A percentile compares a stretch with the other conserved stretches of the same genome.
Evolutionary conservation across 139 green algal genomes (phyloP).

Genomic region (Deuterostichococcus epilithicus): DNA sequence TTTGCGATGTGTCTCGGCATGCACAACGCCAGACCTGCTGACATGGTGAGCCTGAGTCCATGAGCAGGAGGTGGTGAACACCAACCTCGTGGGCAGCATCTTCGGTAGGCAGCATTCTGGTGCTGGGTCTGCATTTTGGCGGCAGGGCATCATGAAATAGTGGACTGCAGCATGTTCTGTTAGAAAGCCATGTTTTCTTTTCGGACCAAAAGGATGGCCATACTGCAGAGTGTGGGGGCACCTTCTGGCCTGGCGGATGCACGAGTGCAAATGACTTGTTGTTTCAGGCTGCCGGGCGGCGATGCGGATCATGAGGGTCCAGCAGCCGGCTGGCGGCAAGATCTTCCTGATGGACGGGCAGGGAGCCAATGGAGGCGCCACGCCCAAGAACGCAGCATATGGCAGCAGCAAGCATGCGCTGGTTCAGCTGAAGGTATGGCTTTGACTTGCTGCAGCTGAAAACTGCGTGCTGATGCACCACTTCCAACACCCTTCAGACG

Average conservation of each 20-base stretch:
- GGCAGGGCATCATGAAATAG: too few species aligned
- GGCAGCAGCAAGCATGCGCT: conserved; percentile 30
- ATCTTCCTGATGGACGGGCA: conserved; percentile 44
- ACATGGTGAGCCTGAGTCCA: neutral
- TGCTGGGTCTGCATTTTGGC: too few species aligned
- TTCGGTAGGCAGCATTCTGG: neutral
- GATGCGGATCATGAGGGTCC: conserved; percentile 13
- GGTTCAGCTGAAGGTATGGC: conserved; percentile 25
- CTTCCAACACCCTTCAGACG: too few species aligned
- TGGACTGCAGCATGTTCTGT: neutral
- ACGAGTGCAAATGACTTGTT: too few species aligned
- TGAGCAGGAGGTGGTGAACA: conserved; percentile 24
- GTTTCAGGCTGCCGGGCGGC: conserved; percentile 10
- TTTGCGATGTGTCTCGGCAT: too few species aligned
- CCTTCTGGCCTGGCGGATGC: too few species aligned
- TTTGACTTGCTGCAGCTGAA: neutral
- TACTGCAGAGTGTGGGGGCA: too few species aligned
- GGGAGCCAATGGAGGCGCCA: conserved; percentile 30
- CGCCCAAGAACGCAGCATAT: conserved; percentile 30
- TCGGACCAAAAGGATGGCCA: too few species aligned
- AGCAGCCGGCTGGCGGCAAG: conserved; percentile 27
- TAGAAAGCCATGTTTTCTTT: neutral
- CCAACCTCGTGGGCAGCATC: conserved; percentile 31
- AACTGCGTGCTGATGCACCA: too few species aligned
- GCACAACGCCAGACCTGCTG: too few species aligned